Conservation (phyloP, 1,284 basidiomycete species). For the Cystobasidiaceae sp. region DNA sequence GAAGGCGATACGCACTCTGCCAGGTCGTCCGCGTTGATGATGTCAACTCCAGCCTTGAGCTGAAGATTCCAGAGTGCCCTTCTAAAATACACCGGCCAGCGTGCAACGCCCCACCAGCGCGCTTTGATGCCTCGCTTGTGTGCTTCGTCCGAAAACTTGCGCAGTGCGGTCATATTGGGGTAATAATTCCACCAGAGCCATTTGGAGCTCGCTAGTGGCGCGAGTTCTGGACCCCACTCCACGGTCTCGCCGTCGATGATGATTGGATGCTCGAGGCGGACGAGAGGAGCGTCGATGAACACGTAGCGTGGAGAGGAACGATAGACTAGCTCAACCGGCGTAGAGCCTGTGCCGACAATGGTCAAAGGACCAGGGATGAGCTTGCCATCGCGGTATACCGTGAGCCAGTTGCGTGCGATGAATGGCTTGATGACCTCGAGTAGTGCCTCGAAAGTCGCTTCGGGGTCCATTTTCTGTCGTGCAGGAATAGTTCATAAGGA, state of each 20-base stretch:
- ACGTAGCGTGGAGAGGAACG: constrained; percentile 39
- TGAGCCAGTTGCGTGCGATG: constrained; percentile 30
- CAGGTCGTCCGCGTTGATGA: constrained; percentile 45
- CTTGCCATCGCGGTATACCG: constrained; percentile 28
- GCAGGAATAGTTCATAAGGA: not conserved
- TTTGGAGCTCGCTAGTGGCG: not conserved
- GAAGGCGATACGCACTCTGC: constrained; percentile 16
- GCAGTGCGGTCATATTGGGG: constrained; percentile 29
- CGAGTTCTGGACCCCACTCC: constrained; percentile 8
- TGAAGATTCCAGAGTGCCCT: constrained; percentile 41
- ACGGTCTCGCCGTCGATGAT: constrained; percentile 20
- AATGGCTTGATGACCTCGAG: constrained; percentile 31
- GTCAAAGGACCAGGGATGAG: constrained; percentile 41
- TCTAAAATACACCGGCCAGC: constrained; percentile 39
- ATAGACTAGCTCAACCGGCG: constrained; percentile 40
- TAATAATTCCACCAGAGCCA: not conserved
- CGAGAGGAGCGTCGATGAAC: constrained; percentile 45
- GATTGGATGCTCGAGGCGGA: constrained; percentile 29
- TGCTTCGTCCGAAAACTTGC: constrained; percentile 31
- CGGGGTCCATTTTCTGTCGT: constrained; percentile 10
- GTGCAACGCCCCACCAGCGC: constrained; percentile 45
- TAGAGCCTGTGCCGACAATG: constrained; percentile 44
- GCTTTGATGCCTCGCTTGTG: constrained; percentile 42
- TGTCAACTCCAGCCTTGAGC: constrained; percentile 39
- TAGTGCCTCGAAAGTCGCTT: not conserved